Base-by-base conservation (phyloP, 768 basidiomycete species). In the Psilocybe cubensis region DNA sequence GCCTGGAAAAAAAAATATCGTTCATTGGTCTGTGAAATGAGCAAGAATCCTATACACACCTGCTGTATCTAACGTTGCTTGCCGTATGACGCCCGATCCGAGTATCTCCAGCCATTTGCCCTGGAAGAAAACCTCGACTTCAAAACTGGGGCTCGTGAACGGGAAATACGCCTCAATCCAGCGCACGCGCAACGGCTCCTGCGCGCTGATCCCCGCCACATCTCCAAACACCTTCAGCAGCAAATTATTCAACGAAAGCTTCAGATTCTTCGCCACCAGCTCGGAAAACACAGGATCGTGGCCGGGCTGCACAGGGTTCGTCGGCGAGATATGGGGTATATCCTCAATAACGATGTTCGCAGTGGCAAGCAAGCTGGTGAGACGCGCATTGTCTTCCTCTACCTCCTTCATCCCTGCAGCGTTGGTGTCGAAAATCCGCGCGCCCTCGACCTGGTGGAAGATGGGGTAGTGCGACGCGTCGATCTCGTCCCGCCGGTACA, bases 101-200 rank as follows among this genome's bases (percentile, higher is more conserved):
- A 98, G 79, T 53, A 99, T 92, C 72, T 98, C 97, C 21, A 99
- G 77, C 97, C 97, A 99, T 72, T 96, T 91, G 1, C 94, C 97
- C 55, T 88, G 85, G 77, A 91, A 98, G 73, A 96, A 89, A 4
- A 98, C 95, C 70, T 99, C 97, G 40, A 99, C 96, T 69, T 99
- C 96, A 68, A 92, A 99, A 70, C 95, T 97, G 8, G 97, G 97
- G 58, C 88, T 91, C 54, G 97, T 99, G 80, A 96, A 99, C 1
- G 97, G 97, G 75, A 99, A 98, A 67, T 91, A 93, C 2, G 96
- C 94, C 69, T 98, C 94, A 61, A 98, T 98, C 97, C 97, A 99
- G 20, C 97, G 80, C 24, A 99, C 90, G 61, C 84, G 80, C 59
- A 99, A 77, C 23, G 97, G 96, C 48, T 91, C 83, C 33, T 82